Evolutionary conservation across 176 grass and related monocot genomes (phyloP), one percentile per base, ranked within the genome.

Genomic region (Oryza punctata): DNA sequence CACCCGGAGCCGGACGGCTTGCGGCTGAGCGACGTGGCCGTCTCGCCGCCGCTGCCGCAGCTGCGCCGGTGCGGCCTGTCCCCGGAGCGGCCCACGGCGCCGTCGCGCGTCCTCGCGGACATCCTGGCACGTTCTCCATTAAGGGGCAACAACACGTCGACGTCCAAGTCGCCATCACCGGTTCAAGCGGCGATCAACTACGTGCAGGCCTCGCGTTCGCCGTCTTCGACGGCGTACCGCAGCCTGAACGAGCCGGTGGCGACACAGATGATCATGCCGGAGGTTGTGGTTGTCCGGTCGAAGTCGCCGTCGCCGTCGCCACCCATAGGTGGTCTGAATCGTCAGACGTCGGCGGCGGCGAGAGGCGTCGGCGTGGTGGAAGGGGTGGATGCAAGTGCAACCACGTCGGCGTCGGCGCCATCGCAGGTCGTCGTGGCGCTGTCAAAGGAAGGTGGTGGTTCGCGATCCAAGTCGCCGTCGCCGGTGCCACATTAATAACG

Each of bases 71-170:
- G 80, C 80, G 70, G 71, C 64, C 37, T 69, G 37, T 86, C 63
- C 9, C 73, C 83, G 8, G 47, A 85, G 83, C 65, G 83, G 75
- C 49, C 88, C 1, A 44, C 82, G 41, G 30, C 82, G 32, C 4
- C 32, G 44, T 85, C 87, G 19, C 52, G 41, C 38, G 67, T 85
- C 41, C 57, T 89, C 12, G 54, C 41, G 24, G 87, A 89, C 30
- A 85, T 89, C 41, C 3, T 89, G 18, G 72, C 70, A 2, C 82
- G 52, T 33, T 89, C 88, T 12, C 81, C 86, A 33, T 7, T 73
- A 67, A 77, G 78, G n/a, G 63, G 67, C 46, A 49, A 47, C 21
- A 18, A 49, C 15, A 12, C 50, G 65, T 82, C 85, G 7, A 49
- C 85, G 30, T 61, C 85, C 3, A 87, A 45, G 23, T 82, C 79